phyloP scores from a whole-genome alignment of 2,329 filamentous ascomycete species.

The Trichophyton simii region DNA sequence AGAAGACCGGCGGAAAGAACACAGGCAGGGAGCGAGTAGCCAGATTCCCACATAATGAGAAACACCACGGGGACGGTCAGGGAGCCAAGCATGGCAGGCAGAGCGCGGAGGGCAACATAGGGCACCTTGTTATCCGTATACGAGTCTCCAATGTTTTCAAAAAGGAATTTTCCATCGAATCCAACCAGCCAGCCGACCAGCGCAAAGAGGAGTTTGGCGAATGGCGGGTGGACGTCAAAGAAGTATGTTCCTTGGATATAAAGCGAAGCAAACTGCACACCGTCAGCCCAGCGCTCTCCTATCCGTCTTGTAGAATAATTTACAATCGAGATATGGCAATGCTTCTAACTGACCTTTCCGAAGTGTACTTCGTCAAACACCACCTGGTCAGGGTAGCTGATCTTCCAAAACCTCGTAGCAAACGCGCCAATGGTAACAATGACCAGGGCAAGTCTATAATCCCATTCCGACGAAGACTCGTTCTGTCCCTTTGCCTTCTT shows the following conservation, averaged over 20 bases:
- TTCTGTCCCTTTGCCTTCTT: slow-evolving; percentile 6
- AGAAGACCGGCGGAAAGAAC: slow-evolving; percentile 74
- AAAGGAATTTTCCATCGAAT: slow-evolving; percentile 93
- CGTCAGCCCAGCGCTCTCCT: slow-evolving; percentile 12
- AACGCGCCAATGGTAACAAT: slow-evolving; percentile 78
- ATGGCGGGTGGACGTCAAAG: slow-evolving; percentile 97
- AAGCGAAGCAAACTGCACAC: slow-evolving; percentile 43
- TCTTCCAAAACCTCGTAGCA: slow-evolving; percentile 87
- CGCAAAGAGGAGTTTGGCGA: slow-evolving; percentile 95
- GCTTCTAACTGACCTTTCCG: slow-evolving; percentile 62
- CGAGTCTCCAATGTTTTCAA: slow-evolving; percentile 98
- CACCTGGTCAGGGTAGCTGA: slow-evolving; percentile 88
- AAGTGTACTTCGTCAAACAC: slow-evolving; percentile 99
- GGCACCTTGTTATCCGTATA: slow-evolving; percentile 96
- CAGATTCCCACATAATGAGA: slow-evolving; percentile 99
- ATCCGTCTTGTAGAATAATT: no score
- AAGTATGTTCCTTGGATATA: slow-evolving; percentile 97
- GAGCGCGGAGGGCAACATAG: slow-evolving; percentile 86
- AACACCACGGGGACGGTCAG: slow-evolving; percentile 90
- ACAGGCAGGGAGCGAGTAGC: slow-evolving; percentile 88
- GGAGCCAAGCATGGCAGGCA: slow-evolving; percentile 83
- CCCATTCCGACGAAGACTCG: slow-evolving; percentile 42
- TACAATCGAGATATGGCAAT: not conserved
- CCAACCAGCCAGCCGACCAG: slow-evolving; percentile 95
- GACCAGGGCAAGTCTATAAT: slow-evolving; percentile 66